Percentiles rank a stretch among this genome's conserved stretches.
phyloP scores from a whole-genome alignment of 805 yeast genomes.

The Metschnikowia lunata region DNA sequence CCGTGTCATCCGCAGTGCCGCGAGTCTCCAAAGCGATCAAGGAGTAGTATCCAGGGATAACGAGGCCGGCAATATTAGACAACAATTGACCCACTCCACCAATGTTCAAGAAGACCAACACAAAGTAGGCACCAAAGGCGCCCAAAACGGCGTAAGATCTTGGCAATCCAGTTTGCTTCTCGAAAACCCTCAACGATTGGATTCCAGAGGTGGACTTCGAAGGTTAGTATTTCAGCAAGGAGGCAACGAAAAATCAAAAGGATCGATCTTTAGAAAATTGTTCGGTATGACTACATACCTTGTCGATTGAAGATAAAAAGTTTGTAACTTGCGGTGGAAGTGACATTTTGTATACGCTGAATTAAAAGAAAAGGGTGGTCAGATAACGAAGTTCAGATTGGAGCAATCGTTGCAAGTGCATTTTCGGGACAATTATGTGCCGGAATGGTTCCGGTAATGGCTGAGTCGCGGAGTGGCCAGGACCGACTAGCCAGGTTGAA shows the following conservation, averaged over 20 bases:
- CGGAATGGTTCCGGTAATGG: neutral
- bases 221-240: conserved; percentile 5
- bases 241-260: neutral
- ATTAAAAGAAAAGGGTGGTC: neutral
- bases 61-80: conserved; percentile 89
- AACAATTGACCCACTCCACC: conserved; percentile 95
- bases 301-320: conserved; percentile 15
- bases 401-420: conserved; percentile 4
- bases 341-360: conserved; percentile 10
- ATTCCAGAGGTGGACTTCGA: conserved; percentile 30
- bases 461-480: too few species aligned
- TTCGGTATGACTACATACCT: conserved; percentile 11
- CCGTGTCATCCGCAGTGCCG: conserved; percentile 71
- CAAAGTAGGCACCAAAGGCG: conserved; percentile 58
- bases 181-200: conserved; percentile 33
- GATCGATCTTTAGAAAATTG: neutral
- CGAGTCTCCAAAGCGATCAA: conserved; percentile 76
- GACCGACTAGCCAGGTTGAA: too few species aligned
- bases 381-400: neutral
- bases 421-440: conserved; percentile 3
- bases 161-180: conserved; percentile 53
- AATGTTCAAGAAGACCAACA: conserved; percentile 79
- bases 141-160: conserved; percentile 81
- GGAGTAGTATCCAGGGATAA: conserved; percentile 85
- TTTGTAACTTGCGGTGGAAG: conserved; percentile 16